Conservation (phyloP, 2,329 filamentous ascomycete genomes). For the Hypoxylon sp. region DNA sequence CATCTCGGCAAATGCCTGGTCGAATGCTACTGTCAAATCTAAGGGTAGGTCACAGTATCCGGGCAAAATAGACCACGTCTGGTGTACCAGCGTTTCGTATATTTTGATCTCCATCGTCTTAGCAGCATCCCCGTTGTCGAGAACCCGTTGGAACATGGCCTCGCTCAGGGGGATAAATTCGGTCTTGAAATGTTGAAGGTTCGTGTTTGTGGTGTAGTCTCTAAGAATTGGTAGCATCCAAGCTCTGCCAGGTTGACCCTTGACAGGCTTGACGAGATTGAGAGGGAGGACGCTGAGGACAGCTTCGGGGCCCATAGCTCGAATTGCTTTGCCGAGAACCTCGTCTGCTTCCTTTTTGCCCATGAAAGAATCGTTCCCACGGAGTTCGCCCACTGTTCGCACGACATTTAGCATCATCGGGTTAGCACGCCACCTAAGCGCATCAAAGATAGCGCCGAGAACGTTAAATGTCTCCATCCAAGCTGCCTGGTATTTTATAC, state of each 20-base stretch:
- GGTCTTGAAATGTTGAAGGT: constrained; percentile 84
- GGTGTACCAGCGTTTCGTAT: constrained; percentile 89
- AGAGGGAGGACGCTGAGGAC: constrained; percentile 87
- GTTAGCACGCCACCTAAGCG: constrained; percentile 85
- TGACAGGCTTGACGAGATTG: constrained; percentile 83
- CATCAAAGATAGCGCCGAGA: constrained; percentile 87
- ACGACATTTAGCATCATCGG: constrained; percentile 83
- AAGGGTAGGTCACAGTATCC: constrained; percentile 95
- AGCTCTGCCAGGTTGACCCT: constrained; percentile 85
- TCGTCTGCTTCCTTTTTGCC: constrained; percentile 96
- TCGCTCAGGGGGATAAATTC: constrained; percentile 94
- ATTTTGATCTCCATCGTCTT: constrained; percentile 98
- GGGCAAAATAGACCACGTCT: constrained; percentile 93
- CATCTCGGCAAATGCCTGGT: constrained; percentile 90
- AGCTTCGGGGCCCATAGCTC: constrained; percentile 89
- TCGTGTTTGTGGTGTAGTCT: constrained; percentile 90
- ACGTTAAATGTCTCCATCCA: constrained; percentile 97
- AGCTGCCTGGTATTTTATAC: constrained; percentile 91
- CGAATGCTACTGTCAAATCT: constrained; percentile 82
- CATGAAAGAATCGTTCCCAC: constrained; percentile 87
- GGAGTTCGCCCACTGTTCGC: constrained; percentile 86
- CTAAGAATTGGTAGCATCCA: constrained; percentile 95
- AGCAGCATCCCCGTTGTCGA: constrained; percentile 84
- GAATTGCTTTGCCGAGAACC: constrained; percentile 88
- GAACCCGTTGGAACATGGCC: constrained; percentile 87